Base-by-base conservation (phyloP, 352 stramenopile species). In the Phytophthora agathidicida region DNA sequence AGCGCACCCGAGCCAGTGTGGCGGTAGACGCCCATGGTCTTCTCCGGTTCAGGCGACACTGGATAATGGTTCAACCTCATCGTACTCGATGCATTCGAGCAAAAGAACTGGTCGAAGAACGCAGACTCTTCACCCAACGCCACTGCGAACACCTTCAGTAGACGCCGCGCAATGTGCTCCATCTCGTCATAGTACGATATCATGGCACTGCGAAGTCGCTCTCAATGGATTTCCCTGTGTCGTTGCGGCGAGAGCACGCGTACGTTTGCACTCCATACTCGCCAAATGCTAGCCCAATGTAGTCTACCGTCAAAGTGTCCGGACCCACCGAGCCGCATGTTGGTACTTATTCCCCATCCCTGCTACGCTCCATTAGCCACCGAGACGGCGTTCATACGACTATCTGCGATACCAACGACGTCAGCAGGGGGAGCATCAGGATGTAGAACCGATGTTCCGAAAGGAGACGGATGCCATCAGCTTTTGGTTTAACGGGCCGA, bases 381-480 rank as follows among this genome's bases (percentile, higher is more conserved):
- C 42, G 20, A 37, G 19, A 58, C 2, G 13, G 11, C 9, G 3
- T 35, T 43, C 22, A 27, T 44, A 46, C 16, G 20, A 20, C 37
- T 20, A 14, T 38, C 7, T 5, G 6, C 27, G 17, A 14, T 13
- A 30, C 7, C 10, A 22, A 19, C 6, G n/a, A 43, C n/a, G n/a
- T 11, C 56, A 63, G 27, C 27, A 49, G 27, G 31, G 20, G 17
- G 7, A 43, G 16, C 55, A 65, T 47, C 36, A 51, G 56, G 55
- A 51, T 52, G 19, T 33, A 38, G 8, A 50, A 49, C 57, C n/a
- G 49, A 55, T 66, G 49, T 50, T 55, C 32, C 11, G 20, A 36
- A 36, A 44, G 32, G 42, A 56, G 50, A 23, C 42, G 42, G 30
- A 56, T 22, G 8, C 35, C 37, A 58, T 57, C 48, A 32, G 33